Evolutionary conservation across 805 yeast species (phyloP).

Genomic region (Wickerhamomyces hampshirensis): DNA sequence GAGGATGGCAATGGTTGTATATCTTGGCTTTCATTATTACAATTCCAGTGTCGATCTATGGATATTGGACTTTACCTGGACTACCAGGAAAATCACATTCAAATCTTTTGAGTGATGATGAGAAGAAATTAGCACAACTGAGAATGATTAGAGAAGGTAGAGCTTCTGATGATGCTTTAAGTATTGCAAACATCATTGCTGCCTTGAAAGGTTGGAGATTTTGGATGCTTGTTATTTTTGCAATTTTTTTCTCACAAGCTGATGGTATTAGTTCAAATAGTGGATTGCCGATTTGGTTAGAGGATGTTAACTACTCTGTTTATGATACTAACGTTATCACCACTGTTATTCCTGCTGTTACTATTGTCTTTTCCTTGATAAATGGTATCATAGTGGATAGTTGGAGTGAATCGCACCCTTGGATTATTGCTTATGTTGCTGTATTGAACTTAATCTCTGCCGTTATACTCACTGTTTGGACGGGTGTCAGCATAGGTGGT

Average conservation of each 20-base stretch:
- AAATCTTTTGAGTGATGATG: constrained; percentile 48
- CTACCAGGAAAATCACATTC: constrained; percentile 54
- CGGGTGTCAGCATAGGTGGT: constrained; percentile 42
- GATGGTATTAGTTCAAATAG: constrained; percentile 28
- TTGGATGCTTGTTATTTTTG: constrained; percentile 39
- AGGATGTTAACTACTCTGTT: constrained; percentile 34
- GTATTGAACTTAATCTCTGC: constrained; percentile 26
- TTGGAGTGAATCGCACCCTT: constrained; percentile 19
- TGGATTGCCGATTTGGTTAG: constrained; percentile 42
- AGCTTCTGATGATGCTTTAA: constrained; percentile 21
- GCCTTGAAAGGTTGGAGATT: constrained; percentile 15
- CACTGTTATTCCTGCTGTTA: constrained; percentile 49
- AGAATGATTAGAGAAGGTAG: constrained; percentile 27
- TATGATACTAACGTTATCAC: constrained; percentile 43
- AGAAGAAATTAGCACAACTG: constrained; percentile 44
- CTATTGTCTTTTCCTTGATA: constrained; percentile 20
- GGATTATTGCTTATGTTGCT: constrained; percentile 19
- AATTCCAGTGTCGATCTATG: constrained; percentile 40
- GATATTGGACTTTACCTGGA: constrained; percentile 56
- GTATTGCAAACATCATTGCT: constrained; percentile 5
- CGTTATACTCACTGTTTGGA: constrained; percentile 31
- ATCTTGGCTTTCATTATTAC: constrained; percentile 43
- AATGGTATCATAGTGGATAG: constrained; percentile 28
- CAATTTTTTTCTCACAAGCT: constrained; percentile 30
- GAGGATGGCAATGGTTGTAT: constrained; percentile 49